phyloP scores from a whole-genome alignment of 1,284 basidiomycete genomes.

The Melampsora americana region DNA sequence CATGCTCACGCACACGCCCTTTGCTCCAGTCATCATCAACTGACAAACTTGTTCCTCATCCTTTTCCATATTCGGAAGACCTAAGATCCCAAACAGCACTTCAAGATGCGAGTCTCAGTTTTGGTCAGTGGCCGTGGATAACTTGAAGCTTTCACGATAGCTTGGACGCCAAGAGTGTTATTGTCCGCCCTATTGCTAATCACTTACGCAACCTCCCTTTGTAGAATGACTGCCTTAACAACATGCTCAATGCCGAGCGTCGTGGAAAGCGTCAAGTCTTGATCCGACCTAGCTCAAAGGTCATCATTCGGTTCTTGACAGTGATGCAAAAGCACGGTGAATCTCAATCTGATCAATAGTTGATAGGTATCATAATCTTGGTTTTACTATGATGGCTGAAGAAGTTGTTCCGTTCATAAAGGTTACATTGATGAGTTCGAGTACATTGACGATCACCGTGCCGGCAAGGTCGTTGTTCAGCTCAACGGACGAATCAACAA shows the following conservation, averaged over 20 bases:
- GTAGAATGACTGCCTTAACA: slow-evolving; percentile 80
- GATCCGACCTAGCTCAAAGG: slow-evolving; percentile 90
- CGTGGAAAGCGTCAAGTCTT: slow-evolving; percentile 94
- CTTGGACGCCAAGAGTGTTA: not conserved
- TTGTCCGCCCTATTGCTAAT: not conserved
- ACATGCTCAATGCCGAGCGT: slow-evolving; percentile 97
- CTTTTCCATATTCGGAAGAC: slow-evolving; percentile 18
- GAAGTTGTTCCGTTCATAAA: slow-evolving; percentile 53
- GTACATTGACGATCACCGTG: slow-evolving; percentile 98
- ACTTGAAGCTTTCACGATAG: too few species aligned
- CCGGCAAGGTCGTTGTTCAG: slow-evolving; percentile 97
- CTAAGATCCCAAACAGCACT: slow-evolving; percentile 17
- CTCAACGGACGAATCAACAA: slow-evolving; percentile 99
- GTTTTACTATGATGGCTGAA: not conserved
- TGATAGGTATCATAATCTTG: not conserved
- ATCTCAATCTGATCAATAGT: slow-evolving; percentile 53
- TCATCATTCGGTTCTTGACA: slow-evolving; percentile 88
- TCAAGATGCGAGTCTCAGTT: slow-evolving; percentile 50
- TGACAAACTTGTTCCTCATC: slow-evolving; percentile 16
- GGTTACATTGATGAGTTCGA: slow-evolving; percentile 99
- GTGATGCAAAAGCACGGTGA: slow-evolving; percentile 97
- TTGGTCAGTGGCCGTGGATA: slow-evolving; percentile 39
- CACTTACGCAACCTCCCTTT: not conserved
- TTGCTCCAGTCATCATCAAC: slow-evolving; percentile 39
- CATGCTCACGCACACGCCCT: slow-evolving; percentile 45